Evolutionary conservation across 2,329 filamentous ascomycete genomes (phyloP).

Genomic region (Fusarium chlamydosporum): DNA sequence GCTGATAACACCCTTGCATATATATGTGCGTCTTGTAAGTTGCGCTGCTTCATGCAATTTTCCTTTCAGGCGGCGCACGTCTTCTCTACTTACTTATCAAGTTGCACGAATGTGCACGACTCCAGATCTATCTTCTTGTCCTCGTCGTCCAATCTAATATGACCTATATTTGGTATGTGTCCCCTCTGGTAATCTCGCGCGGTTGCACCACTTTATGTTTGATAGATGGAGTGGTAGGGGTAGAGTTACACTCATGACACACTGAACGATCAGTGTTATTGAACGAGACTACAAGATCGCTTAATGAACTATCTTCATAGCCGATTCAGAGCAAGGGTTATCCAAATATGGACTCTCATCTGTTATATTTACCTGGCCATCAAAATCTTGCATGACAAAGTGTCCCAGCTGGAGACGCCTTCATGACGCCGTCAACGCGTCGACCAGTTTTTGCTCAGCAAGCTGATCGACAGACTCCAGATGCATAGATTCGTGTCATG

Average conservation of each 20-base stretch:
- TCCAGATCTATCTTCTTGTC: slow-evolving; percentile 1
- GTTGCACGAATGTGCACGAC: slow-evolving; percentile 16
- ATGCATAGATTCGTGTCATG: neutral
- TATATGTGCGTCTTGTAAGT: slow-evolving; percentile 19
- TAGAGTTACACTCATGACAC: slow-evolving; percentile 7
- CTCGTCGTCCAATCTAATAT: slow-evolving; percentile 7
- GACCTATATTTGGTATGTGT: slow-evolving; percentile 34
- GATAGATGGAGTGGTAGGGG: slow-evolving; percentile 11
- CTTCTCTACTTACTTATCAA: slow-evolving; percentile 5
- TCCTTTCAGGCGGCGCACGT: neutral
- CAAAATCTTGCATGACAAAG: neutral
- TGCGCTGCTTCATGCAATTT: slow-evolving; percentile 14
- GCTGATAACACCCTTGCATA: slow-evolving; percentile 7
- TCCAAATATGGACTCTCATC: neutral
- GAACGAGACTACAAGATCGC: neutral
- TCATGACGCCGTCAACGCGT: neutral
- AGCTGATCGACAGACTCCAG: neutral
- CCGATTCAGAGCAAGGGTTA: neutral
- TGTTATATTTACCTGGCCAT: neutral
- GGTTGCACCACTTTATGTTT: slow-evolving; percentile 19
- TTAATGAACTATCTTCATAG: neutral
- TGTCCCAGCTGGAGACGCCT: neutral
- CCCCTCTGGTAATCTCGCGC: slow-evolving; percentile 21
- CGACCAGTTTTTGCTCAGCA: neutral
- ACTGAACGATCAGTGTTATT: neutral